A percentile compares a stretch with the other conserved stretches of the same genome.
phyloP scores from a whole-genome alignment of 1,284 basidiomycete species.

The Apiotrichum akiyoshidainum region DNA sequence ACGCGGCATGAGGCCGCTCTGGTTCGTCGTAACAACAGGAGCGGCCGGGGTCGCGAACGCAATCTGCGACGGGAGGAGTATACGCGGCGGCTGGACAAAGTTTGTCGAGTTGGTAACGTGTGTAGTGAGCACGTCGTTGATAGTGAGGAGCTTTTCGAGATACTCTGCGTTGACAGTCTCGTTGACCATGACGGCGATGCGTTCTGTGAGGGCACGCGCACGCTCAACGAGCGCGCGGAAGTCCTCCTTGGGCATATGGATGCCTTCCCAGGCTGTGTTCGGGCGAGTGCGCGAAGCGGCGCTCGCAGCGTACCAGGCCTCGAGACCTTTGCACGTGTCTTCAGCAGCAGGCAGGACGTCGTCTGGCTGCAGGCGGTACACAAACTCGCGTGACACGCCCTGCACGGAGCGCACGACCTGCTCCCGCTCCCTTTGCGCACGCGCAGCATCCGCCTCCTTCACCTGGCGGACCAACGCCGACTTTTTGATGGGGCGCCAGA shows the following conservation, averaged over 20 bases:
- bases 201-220: constrained; percentile 58
- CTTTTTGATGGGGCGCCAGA: constrained; percentile 54
- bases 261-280: constrained; percentile 43
- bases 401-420: constrained; percentile 38
- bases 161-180: constrained; percentile 29
- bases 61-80: constrained; percentile 41
- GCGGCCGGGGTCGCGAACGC: constrained; percentile 19
- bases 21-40: constrained; percentile 16
- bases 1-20: constrained; percentile 10
- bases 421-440: constrained; percentile 41
- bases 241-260: constrained; percentile 44
- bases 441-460: constrained; percentile 47
- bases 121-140: constrained; percentile 68
- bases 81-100: constrained; percentile 39
- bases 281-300: constrained; percentile 9
- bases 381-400: constrained; percentile 44
- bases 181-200: constrained; percentile 62
- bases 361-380: constrained; percentile 55
- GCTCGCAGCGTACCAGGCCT: constrained; percentile 37
- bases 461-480: constrained; percentile 50
- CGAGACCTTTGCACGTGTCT: constrained; percentile 47
- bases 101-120: constrained; percentile 48
- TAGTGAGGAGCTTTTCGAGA: constrained; percentile 63
- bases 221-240: constrained; percentile 51
- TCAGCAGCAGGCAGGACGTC: constrained; percentile 59